Conservation (phyloP, 192 early-diverging fungal genomes). For the Backusella westeae region DNA sequence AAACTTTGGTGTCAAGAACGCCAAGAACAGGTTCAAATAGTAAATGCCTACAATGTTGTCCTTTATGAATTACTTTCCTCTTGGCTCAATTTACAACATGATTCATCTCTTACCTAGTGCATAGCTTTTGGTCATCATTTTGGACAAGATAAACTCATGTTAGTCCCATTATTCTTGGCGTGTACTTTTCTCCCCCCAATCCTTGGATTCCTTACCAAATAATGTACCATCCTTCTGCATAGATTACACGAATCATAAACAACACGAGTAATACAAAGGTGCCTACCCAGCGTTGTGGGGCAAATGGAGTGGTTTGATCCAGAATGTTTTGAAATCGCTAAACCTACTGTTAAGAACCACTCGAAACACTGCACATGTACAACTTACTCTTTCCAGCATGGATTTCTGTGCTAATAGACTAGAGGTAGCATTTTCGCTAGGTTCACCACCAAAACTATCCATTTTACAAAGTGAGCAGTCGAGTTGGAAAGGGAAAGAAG, state of each 20-base stretch:
- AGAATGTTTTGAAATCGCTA: constrained; percentile 78
- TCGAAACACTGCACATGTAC: not conserved
- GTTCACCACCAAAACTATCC: constrained; percentile 11
- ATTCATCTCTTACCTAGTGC: not conserved
- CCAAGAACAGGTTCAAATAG: constrained; percentile 91
- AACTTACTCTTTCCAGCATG: constrained; percentile 33
- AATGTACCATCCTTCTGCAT: constrained; percentile 94
- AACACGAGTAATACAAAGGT: constrained; percentile 59
- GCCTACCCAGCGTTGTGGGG: constrained; percentile 71
- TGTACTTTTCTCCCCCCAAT: not conserved
- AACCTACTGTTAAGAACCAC: not conserved
- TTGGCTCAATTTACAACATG: not conserved
- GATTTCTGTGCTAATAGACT: constrained; percentile 29
- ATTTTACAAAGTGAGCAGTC: not conserved
- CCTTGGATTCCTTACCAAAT: constrained; percentile 70
- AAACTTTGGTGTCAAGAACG: constrained; percentile 95
- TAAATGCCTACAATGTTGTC: constrained; percentile 72
- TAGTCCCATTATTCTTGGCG: not conserved
- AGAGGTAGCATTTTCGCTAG: constrained; percentile 14
- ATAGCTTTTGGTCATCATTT: constrained; percentile 24
- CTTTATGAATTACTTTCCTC: not conserved
- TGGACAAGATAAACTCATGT: constrained; percentile 1
- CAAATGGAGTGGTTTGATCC: constrained; percentile 80
- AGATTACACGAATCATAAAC: constrained; percentile 77
- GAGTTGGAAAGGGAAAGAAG: not conserved